Base-by-base conservation (phyloP, 1,139 yeast genomes). In the Magnusiomyces suaveolens region DNA sequence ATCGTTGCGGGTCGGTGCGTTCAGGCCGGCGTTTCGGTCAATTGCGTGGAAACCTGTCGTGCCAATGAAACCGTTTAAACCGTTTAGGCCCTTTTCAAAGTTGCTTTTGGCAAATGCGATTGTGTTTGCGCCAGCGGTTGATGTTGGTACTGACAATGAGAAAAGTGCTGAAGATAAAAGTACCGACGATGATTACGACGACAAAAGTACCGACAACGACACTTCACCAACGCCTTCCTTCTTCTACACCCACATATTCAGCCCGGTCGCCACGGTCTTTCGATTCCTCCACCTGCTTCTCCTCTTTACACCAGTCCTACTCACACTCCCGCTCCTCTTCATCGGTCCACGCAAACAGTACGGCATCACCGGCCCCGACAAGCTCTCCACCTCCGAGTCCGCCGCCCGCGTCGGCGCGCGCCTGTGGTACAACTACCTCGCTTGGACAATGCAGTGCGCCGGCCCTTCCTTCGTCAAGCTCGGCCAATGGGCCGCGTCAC, bases 401-500 rank as follows among this genome's bases (percentile, higher is more conserved):
- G 68, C 67, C 50, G 75, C 77, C 21, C 73, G 82, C 39, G 63
- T 75, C 1, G 96, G 96, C 0, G 80, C 90, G 0, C 63, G 76
- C 29, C 52, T 82, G 29, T 92, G 97, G 97, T 90, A 79, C 68
- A 69, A 70, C 54, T 72, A 83, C 56, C 69, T 90, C 44, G 76
- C 90, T 52, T 73, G 80, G 71, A 74, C 86, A 1, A 81, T 94
- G 59, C 96, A 92, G 67, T 60, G 75, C 32, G 96, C 96, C 0
- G 98, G 98, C 0, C 96, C 98, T 1, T 84, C 96, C 4, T 92
- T 92, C 69, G 87, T 92, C 59, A 92, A 92, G 66, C 76, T 92
- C 59, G 98, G 97, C 2, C 98, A 94, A 73, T 92, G 99, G 99
- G 98, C 98, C 0, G 97, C 97, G 2, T 86, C 96, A n/a, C 79